Percentiles rank a stretch among this genome's conserved stretches.
These are phyloP conservation scores for Cytospora piceae DNA, from an alignment of 2,329 filamentous ascomycete genomes.

Conservation along the genomic window DNA sequence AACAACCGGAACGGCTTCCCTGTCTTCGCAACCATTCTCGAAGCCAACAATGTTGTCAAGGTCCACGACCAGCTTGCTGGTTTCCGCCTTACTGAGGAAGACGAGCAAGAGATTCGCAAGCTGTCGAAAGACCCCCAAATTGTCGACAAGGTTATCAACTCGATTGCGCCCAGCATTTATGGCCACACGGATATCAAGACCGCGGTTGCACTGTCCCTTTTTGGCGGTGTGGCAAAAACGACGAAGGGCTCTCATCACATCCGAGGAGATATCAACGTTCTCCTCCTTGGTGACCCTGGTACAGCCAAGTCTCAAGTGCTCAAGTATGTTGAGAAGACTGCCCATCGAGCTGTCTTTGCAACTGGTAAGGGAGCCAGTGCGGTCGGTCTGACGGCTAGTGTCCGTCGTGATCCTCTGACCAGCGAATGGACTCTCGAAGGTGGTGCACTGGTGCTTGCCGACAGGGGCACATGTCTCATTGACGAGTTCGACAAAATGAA, in stretches of 20 bases:
- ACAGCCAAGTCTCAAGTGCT: conserved; percentile 97
- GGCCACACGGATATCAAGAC: conserved; percentile 98
- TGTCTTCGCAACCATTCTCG: conserved; percentile 95
- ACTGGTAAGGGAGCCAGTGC: conserved; percentile 97
- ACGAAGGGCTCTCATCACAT: conserved; percentile 89
- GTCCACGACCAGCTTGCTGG: conserved; percentile 96
- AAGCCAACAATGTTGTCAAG: conserved; percentile 97
- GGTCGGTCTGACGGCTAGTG: conserved; percentile 95
- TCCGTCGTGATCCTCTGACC: conserved; percentile 91
- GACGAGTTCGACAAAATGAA: conserved; percentile 99
- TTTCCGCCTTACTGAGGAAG: conserved; percentile 92
- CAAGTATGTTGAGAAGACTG: conserved; percentile 97
- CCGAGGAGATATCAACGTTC: conserved; percentile 95
- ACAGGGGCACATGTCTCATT: conserved; percentile 92
- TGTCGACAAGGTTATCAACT: conserved; percentile 88
- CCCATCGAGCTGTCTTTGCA: conserved; percentile 94
- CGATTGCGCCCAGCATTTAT: conserved; percentile 96
- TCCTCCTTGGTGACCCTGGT: conserved; percentile 94
- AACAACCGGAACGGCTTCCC: conserved; percentile 99
- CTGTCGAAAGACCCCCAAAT: conserved; percentile 90
- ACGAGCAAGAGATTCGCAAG: conserved; percentile 86
- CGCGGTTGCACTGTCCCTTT: conserved; percentile 88
- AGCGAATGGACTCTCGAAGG: conserved; percentile 98
- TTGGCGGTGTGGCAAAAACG: conserved; percentile 90
- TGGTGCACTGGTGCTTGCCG: conserved; percentile 90